phyloP scores from a whole-genome alignment of 2,329 filamentous ascomycete genomes.

The Achaetomium macrosporum region DNA sequence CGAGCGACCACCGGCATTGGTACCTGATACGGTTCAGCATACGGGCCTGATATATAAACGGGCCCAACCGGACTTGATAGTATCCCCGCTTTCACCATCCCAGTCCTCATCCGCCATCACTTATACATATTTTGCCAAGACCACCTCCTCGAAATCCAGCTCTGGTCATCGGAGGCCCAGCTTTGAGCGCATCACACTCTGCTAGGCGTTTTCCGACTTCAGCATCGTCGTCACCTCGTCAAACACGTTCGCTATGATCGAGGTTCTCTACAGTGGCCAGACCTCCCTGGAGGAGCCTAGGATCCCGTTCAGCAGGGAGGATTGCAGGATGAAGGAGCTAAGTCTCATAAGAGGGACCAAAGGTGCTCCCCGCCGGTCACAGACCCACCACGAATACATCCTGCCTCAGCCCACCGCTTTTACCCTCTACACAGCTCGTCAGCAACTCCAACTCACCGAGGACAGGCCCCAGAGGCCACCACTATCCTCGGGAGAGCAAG shows the following conservation, averaged over 20 bases:
- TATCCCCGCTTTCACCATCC: background rate
- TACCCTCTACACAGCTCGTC: constrained; percentile 17
- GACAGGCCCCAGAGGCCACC: background rate
- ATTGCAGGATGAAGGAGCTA: constrained; percentile 37
- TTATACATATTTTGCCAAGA: background rate
- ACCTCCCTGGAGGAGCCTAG: constrained; percentile 15
- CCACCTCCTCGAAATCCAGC: background rate
- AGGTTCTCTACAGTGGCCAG: constrained; percentile 27
- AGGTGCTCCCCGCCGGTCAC: constrained; percentile 40
- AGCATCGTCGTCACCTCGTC: background rate
- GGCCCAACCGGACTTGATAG: background rate
- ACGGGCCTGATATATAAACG: constrained; percentile 12
- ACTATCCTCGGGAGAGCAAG: background rate
- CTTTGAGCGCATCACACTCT: too few relatives aligned
- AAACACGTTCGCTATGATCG: constrained; percentile 27
- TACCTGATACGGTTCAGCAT: constrained; percentile 22
- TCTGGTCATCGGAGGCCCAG: too few relatives aligned
- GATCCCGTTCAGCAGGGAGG: constrained; percentile 35
- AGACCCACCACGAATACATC: constrained; percentile 42
- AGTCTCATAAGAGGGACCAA: constrained; percentile 33
- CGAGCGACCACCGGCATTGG: constrained; percentile 23
- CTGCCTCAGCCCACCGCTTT: constrained; percentile 25
- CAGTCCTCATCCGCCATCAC: background rate
- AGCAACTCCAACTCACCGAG: constrained; percentile 9
- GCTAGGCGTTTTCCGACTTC: background rate